phyloP scores from a whole-genome alignment of 192 early-diverging fungal species.

The Allomyces macrogynus region DNA sequence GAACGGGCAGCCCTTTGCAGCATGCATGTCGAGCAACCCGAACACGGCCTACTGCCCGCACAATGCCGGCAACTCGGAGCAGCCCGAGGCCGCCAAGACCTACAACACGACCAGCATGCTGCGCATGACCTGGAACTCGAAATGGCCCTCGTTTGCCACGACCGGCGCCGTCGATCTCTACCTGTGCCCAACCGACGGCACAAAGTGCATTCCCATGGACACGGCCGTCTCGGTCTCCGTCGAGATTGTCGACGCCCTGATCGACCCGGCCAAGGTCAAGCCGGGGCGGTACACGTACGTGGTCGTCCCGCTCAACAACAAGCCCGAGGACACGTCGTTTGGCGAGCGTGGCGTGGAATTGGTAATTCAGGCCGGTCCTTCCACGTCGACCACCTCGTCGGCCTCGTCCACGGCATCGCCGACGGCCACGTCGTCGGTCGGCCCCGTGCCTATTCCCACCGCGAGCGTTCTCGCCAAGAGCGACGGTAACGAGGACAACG shows the following conservation, averaged over 20 bases:
- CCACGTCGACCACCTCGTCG: no score
- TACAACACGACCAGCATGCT: not conserved
- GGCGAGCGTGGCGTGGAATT: no score
- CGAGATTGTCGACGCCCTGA: no score
- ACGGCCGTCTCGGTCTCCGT: not conserved
- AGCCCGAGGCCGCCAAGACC: not conserved
- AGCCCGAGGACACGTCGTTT: not conserved
- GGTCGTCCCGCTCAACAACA: not conserved
- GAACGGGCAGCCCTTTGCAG: not conserved
- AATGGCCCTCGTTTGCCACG: not conserved
- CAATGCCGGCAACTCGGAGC: not conserved
- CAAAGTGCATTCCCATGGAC: not conserved
- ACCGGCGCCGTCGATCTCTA: not conserved
- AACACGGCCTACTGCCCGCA: not conserved
- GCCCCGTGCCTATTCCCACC: no score
- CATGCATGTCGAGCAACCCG: not conserved
- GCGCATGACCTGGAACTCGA: not conserved
- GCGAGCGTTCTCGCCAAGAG: no score
- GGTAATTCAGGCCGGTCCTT: no score
- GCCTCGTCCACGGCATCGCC: no score
- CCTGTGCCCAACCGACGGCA: not conserved
- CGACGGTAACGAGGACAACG: no score
- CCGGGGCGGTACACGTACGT: not conserved
- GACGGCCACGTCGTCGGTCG: no score
- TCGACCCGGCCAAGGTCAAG: no score